Conservation (phyloP, 2,329 filamentous ascomycete genomes). For the Geosmithia flava region DNA sequence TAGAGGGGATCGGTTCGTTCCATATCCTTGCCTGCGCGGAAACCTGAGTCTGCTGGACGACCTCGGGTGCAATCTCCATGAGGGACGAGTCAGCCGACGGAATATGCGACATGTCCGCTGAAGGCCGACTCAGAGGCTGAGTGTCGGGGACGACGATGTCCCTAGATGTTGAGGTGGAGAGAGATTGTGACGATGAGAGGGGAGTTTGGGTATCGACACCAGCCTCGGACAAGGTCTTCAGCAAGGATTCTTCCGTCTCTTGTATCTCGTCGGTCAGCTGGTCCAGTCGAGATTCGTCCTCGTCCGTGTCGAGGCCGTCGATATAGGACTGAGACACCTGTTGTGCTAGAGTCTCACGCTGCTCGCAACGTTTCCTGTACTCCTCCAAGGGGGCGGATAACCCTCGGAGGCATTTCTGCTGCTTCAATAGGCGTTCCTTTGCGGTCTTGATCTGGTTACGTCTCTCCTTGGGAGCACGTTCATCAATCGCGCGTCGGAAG, state of each 20-base stretch:
- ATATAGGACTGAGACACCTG: slow-evolving; percentile 37
- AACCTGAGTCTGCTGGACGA: slow-evolving; percentile 40
- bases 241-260: slow-evolving; percentile 27
- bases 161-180: slow-evolving; percentile 5
- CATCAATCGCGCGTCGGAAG: slow-evolving; percentile 33
- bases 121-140: slow-evolving; percentile 20
- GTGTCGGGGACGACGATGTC: slow-evolving; percentile 28
- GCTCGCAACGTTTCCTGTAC: slow-evolving; percentile 26
- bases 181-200: slow-evolving; percentile 14
- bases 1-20: slow-evolving; percentile 9
- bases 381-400: slow-evolving; percentile 27
- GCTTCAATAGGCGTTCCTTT: slow-evolving; percentile 32
- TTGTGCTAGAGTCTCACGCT: slow-evolving; percentile 31
- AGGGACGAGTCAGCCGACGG: slow-evolving; percentile 18
- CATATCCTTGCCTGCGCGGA: slow-evolving; percentile 12
- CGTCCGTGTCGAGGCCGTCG: slow-evolving; percentile 35
- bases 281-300: slow-evolving; percentile 37
- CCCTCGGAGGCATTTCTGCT: slow-evolving; percentile 29
- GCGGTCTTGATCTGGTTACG: slow-evolving; percentile 34
- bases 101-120: slow-evolving; percentile 18
- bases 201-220: slow-evolving; percentile 30
- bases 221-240: slow-evolving; percentile 26
- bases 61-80: slow-evolving; percentile 26
- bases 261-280: slow-evolving; percentile 31
- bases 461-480: slow-evolving; percentile 30